Base-by-base conservation (phyloP, 2,329 filamentous ascomycete species). In the Verticillium longisporum region DNA sequence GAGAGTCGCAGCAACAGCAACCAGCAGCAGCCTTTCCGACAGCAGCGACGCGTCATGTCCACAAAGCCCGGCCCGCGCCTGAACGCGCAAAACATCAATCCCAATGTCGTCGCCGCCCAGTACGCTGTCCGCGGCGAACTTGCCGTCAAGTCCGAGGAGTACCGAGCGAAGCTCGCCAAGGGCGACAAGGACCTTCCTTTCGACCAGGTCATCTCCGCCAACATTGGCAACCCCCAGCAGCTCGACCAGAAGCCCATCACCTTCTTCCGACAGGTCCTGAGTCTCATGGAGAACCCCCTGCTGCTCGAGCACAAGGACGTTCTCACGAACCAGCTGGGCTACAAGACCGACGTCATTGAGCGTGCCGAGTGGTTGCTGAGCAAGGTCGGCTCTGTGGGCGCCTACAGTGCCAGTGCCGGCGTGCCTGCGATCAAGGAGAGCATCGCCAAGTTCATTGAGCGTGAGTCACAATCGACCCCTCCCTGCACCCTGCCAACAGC, bases 201-300 rank as follows among this genome's bases (percentile, higher is more conserved):
- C 76, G 83, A 91, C 69, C 84, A 92, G 63, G 88, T 99, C 76
- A 94, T 99, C 78, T 93, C 91, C 65, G 95, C 95, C 77, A 99
- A 99, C 80, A 99, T 99, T 72, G 95, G 95, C 72, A 99, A 99
- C 81, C 95, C 95, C 4, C 95, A 99, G 78, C 95, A 99, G 79
- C 87, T 99, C 65, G 95, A 97, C 78, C 95, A 99, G 83, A 96
- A 98, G 83, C 95, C 95, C 71, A 94, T 99, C 71, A 99, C 95
- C 68, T 99, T 97, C 83, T 97, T 99, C 86, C 88, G 95, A 68
- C 94, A 99, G 79, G 95, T 99, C 33, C 84, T 95, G 70, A 96
- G 92, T 77, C 76, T 99, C 64, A 78, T 98, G 62, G 95, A 99
- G 82, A 93, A 98, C 80, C 95, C 95, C 1, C 74, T 81, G 61